These are phyloP conservation scores for Lycium ferocissimum DNA, from an alignment of 257 asterid species.

Conservation along the genomic window DNA sequence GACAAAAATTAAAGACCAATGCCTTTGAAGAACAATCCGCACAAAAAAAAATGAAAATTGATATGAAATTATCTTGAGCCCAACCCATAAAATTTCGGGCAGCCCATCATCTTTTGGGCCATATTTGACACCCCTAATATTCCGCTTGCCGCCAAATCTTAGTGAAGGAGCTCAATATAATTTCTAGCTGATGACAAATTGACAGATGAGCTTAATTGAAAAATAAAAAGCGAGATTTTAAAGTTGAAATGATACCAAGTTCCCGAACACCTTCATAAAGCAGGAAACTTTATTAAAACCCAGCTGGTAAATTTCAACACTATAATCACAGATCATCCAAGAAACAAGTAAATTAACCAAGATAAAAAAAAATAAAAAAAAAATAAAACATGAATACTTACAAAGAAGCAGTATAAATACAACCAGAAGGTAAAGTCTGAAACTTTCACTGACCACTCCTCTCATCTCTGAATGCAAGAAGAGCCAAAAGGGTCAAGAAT, in stretches of 20 bases:
- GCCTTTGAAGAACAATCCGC: no score
- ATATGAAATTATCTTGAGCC: no score
- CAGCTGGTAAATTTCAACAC: neutral
- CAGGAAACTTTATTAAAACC: neutral
- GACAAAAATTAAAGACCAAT: no score
- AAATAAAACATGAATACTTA: neutral
- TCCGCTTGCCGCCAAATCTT: neutral
- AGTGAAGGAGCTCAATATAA: neutral
- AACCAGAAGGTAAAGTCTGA: constrained; percentile 7
- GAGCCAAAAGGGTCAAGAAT: neutral
- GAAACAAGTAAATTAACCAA: neutral
- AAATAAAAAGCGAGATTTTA: no score
- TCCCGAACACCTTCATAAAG: neutral
- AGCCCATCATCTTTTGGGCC: no score
- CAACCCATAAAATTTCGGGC: no score
- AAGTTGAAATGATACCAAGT: neutral
- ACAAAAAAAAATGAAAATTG: no score
- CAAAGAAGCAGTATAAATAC: constrained; percentile 1
- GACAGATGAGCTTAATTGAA: neutral
- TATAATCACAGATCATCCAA: constrained; percentile 8
- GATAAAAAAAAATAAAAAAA: neutral
- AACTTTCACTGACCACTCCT: constrained; percentile 11
- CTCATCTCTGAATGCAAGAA: constrained; percentile 1
- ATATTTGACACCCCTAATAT: no score
- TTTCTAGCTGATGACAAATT: neutral